These are phyloP conservation scores for Kwoniella newhampshirensis DNA, from an alignment of 768 basidiomycete species.

Conservation along the genomic window DNA sequence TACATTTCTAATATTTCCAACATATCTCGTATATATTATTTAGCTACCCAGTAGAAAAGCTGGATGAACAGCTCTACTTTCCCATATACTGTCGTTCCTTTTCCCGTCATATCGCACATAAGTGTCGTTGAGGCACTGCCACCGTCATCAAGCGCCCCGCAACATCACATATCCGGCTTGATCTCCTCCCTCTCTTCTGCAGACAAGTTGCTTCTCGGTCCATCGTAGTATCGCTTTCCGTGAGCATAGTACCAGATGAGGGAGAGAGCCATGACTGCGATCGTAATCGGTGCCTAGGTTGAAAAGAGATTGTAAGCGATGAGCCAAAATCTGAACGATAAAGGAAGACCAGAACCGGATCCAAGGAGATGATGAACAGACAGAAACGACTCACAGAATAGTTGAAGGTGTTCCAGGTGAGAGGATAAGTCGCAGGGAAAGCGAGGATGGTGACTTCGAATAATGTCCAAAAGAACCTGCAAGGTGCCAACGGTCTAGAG, in stretches of 20 bases:
- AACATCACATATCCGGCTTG: constrained; percentile 1
- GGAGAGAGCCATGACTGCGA: constrained; percentile 27
- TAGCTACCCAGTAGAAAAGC: no score
- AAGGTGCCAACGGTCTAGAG: background rate
- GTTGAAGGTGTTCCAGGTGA: constrained; percentile 57
- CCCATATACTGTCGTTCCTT: no score
- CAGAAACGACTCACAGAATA: constrained; percentile 25
- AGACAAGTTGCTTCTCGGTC: constrained; percentile 22
- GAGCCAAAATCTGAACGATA: background rate
- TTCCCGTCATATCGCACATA: no score
- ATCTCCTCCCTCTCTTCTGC: background rate
- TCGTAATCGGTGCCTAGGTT: constrained; percentile 22
- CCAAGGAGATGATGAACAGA: background rate
- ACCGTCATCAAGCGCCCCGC: no score
- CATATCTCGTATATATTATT: no score
- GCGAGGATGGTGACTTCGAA: constrained; percentile 47
- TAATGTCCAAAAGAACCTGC: constrained; percentile 32
- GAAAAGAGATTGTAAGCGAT: background rate
- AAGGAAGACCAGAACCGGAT: background rate
- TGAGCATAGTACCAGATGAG: constrained; percentile 23
- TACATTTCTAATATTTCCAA: no score
- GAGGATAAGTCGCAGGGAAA: constrained; percentile 68
- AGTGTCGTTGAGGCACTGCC: no score
- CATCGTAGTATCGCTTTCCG: constrained; percentile 23
- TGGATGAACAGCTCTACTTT: no score